Base-by-base conservation (phyloP, 768 basidiomycete genomes). In the Lepiota brunneoincarnata region DNA sequence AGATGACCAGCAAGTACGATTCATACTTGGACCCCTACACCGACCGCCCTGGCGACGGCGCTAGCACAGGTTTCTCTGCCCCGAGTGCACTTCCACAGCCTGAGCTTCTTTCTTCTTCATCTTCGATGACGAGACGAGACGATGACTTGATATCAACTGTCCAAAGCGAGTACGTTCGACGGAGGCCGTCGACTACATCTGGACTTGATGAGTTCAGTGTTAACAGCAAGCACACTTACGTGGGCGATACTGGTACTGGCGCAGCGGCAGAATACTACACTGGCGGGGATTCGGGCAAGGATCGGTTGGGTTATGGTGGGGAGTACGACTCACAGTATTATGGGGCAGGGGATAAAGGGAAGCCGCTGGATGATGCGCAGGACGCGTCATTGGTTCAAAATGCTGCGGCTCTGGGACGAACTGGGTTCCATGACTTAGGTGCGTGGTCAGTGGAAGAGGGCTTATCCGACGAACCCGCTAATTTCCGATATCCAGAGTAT, bases 381-480 rank as follows among this genome's bases (percentile, higher is more conserved):
- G 65, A 72, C 42, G 64, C 64, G 2, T 69, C 77, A 6, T 68
- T 87, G n/a, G 72, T 84, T 37, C 69, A 67, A 18, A 77, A 78
- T 58, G 75, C 76, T 21, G 71, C 75, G 36, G 73, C 67, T 37
- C 69, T 72, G 48, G 73, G 71, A 14, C 70, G 64, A 46, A 65
- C 71, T 23, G 66, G 67, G 31, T 83, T 77, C 60, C 73, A 84
- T 56, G 79, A 86, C 62, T 62, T 87, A 56, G 85, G 84, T 84
- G 54, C 18, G 70, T 55, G 21, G 20, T 37, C 17, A 15, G n/a
- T n/a, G 20, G 4, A 6, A 41, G 12, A 28, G 31, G 23, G 18
- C 20, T 56, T 44, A 4, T 17, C 20, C n/a, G 34, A 56, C 9
- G 54, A 15, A 41, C 36, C 1, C 4, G 18, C 21, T 21, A 20